Conservation (phyloP, 352 stramenopile species). For the Phytophthora fragariaefolia region DNA sequence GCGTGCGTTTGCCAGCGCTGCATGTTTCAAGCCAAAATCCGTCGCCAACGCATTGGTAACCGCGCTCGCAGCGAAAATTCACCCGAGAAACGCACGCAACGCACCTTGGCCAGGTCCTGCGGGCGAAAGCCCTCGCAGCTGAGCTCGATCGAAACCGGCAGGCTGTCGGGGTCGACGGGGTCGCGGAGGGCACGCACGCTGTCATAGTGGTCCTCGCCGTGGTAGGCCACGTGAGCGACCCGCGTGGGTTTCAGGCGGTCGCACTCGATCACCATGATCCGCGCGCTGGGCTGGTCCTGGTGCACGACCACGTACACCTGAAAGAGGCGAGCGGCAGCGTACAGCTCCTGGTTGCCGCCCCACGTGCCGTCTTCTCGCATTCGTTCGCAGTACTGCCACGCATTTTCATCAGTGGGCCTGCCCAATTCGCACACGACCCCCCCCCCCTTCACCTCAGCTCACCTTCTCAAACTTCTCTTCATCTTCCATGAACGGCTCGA, state of each 20-base stretch:
- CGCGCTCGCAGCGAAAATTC: constrained; percentile 15
- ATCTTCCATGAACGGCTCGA: constrained; percentile 91
- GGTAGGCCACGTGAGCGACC: constrained; percentile 70
- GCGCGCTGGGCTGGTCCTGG: constrained; percentile 52
- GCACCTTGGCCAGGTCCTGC: constrained; percentile 64
- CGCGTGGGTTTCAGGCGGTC: constrained; percentile 54
- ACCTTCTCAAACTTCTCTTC: constrained; percentile 88
- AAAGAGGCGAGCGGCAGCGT: constrained; percentile 73
- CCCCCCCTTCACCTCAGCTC: constrained; percentile 6
- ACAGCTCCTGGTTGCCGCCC: constrained; percentile 87
- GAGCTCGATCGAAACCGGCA: constrained; percentile 59
- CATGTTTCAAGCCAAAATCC: background rate
- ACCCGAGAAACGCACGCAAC: constrained; percentile 28
- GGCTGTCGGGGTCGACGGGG: constrained; percentile 27
- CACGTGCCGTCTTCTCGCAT: constrained; percentile 85
- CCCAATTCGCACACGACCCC: too few species aligned
- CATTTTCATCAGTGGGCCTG: background rate
- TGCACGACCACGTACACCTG: constrained; percentile 82
- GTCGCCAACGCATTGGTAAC: constrained; percentile 18
- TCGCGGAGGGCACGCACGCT: constrained; percentile 70
- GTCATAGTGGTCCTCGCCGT: constrained; percentile 86
- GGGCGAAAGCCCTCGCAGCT: constrained; percentile 66
- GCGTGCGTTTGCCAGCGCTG: constrained; percentile 44
- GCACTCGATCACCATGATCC: constrained; percentile 79
- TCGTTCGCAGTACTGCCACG: constrained; percentile 69